A percentile compares a stretch with the other conserved stretches of the same genome.
phyloP scores from a whole-genome alignment of 148 eudicot genomes.

The Tetragonia tetragonoides region DNA sequence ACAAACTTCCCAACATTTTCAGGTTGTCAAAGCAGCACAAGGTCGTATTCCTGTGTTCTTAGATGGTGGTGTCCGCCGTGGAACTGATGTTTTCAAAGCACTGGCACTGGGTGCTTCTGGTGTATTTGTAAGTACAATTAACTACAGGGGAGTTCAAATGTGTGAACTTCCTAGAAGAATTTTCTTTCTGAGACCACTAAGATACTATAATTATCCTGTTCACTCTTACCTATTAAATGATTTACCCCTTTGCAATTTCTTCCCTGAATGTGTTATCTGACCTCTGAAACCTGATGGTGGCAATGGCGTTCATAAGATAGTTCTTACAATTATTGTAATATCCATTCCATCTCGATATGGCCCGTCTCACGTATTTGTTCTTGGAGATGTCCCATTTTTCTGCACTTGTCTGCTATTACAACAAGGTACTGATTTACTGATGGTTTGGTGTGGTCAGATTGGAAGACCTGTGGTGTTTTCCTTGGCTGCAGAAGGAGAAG shows the following conservation, averaged over 20 bases:
- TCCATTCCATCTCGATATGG: too few relatives aligned
- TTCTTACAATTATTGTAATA: too few relatives aligned
- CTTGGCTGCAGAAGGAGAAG: constrained; percentile 94
- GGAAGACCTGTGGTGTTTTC: constrained; percentile 90
- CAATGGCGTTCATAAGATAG: too few relatives aligned
- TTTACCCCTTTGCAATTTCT: neutral
- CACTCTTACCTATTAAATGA: neutral
- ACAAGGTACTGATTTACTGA: neutral
- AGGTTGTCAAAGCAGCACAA: constrained; percentile 97
- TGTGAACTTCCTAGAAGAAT: neutral
- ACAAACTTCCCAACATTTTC: neutral
- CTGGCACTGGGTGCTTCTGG: constrained; percentile 96
- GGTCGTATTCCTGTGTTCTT: constrained; percentile 91
- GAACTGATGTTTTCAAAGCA: constrained; percentile 99
- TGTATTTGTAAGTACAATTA: constrained; percentile 67
- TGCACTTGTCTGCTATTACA: too few relatives aligned
- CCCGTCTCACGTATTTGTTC: too few relatives aligned
- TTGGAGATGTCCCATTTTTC: too few relatives aligned
- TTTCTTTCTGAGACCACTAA: neutral
- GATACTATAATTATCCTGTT: neutral
- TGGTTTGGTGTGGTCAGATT: constrained; percentile 39
- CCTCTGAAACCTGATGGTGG: neutral
- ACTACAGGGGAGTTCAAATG: neutral
- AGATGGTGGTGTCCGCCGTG: constrained; percentile 98
- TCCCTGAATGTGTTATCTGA: neutral